Percentiles rank a stretch among this genome's conserved stretches.
These are phyloP conservation scores for Zoysia pacifica DNA, from an alignment of 176 grass and related monocot species.

Conservation along the genomic window DNA sequence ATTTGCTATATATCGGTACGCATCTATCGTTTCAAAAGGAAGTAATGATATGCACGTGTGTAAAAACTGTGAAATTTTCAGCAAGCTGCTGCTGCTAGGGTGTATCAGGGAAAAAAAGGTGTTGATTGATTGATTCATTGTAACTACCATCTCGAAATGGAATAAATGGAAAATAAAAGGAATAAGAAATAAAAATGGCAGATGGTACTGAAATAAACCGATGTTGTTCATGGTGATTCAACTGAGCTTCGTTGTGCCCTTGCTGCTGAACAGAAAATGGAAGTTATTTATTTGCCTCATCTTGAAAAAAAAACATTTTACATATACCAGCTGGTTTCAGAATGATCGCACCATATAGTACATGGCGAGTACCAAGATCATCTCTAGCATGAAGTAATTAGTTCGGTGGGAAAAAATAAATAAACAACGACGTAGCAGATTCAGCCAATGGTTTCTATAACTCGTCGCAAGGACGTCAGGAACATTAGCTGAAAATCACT, in stretches of 20 bases:
- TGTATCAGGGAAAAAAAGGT: neutral
- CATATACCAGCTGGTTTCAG: no score
- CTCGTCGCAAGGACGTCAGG: no score
- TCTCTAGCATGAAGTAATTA: no score
- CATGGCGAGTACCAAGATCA: no score
- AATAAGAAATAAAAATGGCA: neutral
- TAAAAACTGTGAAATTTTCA: constrained; percentile 32
- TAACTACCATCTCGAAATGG: neutral
- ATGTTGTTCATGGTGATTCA: neutral
- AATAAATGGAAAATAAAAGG: neutral
- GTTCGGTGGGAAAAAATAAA: no score
- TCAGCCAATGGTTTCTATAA: neutral
- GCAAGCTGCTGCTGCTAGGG: neutral
- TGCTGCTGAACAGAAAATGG: neutral
- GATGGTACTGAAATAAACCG: neutral
- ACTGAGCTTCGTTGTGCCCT: neutral
- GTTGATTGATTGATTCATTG: neutral
- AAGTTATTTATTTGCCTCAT: neutral
- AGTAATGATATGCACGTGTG: neutral
- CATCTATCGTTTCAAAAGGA: neutral
- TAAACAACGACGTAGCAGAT: neutral
- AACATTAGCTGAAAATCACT: no score
- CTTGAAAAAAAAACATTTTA: neutral
- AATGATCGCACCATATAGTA: no score
- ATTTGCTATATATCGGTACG: no score